These are phyloP conservation scores for Hyparrhenia diplandra DNA, from an alignment of 176 grass and related monocot genomes.

Conservation along the genomic window DNA sequence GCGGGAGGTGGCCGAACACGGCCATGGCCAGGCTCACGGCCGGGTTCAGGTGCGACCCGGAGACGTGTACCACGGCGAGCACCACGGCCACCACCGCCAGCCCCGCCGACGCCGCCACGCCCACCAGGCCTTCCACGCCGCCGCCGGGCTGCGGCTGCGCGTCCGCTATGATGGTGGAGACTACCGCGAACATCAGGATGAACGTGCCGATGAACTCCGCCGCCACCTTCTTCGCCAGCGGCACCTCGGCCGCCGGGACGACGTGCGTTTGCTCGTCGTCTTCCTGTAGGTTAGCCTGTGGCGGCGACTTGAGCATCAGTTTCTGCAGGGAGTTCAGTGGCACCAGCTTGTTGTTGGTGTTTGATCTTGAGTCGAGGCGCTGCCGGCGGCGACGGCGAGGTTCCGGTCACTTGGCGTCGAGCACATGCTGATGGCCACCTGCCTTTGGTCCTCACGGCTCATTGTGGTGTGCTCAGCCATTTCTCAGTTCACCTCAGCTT, in stretches of 20 bases:
- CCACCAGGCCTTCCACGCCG: too few species aligned
- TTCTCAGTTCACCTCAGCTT: not conserved
- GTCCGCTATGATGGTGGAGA: slow-evolving; percentile 47
- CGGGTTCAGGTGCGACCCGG: slow-evolving; percentile 60
- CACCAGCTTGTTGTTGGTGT: slow-evolving; percentile 15
- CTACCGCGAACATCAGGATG: slow-evolving; percentile 58
- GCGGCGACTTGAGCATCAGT: not conserved
- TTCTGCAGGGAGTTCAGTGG: not conserved
- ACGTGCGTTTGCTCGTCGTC: not conserved
- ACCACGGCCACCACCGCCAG: slow-evolving; percentile 50
- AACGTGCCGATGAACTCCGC: slow-evolving; percentile 68
- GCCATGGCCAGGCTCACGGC: slow-evolving; percentile 58
- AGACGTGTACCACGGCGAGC: slow-evolving; percentile 51
- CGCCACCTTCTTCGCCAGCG: slow-evolving; percentile 28
- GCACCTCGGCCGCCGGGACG: not conserved
- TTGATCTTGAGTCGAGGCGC: not conserved
- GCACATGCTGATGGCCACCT: slow-evolving; percentile 19
- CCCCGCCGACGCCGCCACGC: slow-evolving; percentile 35
- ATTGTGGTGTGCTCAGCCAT: not conserved
- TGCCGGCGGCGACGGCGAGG: not conserved
- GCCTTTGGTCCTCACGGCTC: not conserved
- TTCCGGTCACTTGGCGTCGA: slow-evolving; percentile 17
- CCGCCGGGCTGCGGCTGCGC: slow-evolving; percentile 23
- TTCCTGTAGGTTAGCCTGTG: not conserved
- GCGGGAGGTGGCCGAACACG: slow-evolving; percentile 42